phyloP scores from a whole-genome alignment of 352 stramenopile species.

The Phytopythium sindhum region DNA sequence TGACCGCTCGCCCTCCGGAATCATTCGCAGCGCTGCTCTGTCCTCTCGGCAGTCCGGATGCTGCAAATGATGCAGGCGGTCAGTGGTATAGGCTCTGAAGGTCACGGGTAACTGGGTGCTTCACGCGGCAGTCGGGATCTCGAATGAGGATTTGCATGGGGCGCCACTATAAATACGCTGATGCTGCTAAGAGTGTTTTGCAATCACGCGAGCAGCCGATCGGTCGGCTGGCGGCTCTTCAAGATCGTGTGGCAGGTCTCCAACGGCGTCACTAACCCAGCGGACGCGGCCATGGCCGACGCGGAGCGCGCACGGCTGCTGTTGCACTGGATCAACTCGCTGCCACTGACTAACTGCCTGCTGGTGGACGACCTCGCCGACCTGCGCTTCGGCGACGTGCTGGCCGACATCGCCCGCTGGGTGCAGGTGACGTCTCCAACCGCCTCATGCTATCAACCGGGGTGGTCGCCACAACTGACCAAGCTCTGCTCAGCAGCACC shows the following conservation, averaged over 20 bases:
- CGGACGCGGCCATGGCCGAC: not conserved
- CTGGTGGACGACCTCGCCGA: constrained; percentile 53
- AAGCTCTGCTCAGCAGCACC: not conserved
- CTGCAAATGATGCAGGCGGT: not conserved
- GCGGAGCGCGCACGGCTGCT: constrained; percentile 31
- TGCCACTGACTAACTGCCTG: constrained; percentile 54
- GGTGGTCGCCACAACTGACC: not conserved
- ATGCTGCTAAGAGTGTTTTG: not conserved
- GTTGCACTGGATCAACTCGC: constrained; percentile 74
- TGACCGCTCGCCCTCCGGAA: no score
- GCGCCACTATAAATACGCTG: no score
- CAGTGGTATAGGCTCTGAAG: no score
- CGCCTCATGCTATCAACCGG: not conserved
- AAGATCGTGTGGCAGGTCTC: no score
- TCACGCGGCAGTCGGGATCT: no score
- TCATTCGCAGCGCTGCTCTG: no score
- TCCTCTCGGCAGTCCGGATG: no score
- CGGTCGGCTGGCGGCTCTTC: constrained; percentile 6
- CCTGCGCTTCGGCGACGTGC: constrained; percentile 56
- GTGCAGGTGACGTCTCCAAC: constrained; percentile 17
- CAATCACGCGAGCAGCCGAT: not conserved
- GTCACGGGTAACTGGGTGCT: no score
- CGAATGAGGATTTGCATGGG: no score
- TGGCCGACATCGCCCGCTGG: constrained; percentile 44
- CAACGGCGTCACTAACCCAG: no score